Evolutionary conservation across 768 basidiomycete species (phyloP), one percentile per base, ranked within the genome.

Genomic region (Suillus cothurnatus): DNA sequence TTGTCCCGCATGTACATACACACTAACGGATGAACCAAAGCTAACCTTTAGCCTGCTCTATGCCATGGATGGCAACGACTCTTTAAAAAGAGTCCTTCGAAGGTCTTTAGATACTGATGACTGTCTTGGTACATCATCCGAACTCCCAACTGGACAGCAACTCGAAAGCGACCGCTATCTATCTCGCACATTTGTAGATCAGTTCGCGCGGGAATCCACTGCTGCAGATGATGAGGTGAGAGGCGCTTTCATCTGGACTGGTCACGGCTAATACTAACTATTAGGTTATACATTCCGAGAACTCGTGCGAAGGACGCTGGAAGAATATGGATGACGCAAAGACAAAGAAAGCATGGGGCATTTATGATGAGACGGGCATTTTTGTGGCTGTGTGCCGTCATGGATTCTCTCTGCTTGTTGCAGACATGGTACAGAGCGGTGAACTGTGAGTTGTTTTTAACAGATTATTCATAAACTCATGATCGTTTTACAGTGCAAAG

Each of bases 1-100:
- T 1, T 68, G 67, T 38, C 65, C 65, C 2, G 59, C 58, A 17
- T 68, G 67, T 49, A 66, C 53, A 1, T 66, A 66, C 19, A 43
- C 8, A 9, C 58, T 68, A 1, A 28, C 31, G 4, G 56, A 38
- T 31, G 60, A 67, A 14, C 7, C 17, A 2, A 1, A n/a, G 2
- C 53, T 67, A 17, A 61, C 60, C 12, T 68, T 66, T 38, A 55
- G 31, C 7, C 19, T 68, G 19, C 62, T 68, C 0, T 68, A 68
- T 19, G 36, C 65, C 1, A 66, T 66, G 62, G 65, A 68, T 17
- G 62, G 67, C 4, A 47, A 47, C 4, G n/a, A 47, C n/a, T 47
- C 45, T 1, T 23, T 47, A 12, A 47, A 47, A 23, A 4, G 11
- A 47, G 45, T 47, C 45, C 45, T 47, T 4, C n/a, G n/a, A 2